A percentile compares a stretch with the other conserved stretches of the same genome.
These are phyloP conservation scores for Endocladia muricata DNA, from an alignment of 31 red algal species.

Conservation along the genomic window DNA sequence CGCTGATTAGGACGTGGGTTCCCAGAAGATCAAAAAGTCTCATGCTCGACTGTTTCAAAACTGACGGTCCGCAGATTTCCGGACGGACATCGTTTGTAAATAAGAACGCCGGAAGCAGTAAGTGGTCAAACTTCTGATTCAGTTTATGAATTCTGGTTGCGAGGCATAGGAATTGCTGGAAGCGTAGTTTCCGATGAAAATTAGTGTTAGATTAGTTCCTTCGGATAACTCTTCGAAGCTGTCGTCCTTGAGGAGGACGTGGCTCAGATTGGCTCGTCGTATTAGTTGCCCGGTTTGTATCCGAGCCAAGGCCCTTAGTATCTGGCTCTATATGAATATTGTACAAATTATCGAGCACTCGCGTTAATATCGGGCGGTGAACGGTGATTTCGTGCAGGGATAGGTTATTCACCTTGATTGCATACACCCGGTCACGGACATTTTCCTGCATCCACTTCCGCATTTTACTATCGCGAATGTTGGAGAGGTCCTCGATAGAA, in stretches of 20 bases:
- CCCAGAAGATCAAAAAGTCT: too few species aligned
- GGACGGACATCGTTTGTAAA: too few species aligned
- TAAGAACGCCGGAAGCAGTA: too few species aligned
- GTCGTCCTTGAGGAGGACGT: slow-evolving; percentile 20
- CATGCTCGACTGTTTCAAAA: too few species aligned
- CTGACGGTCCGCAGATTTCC: too few species aligned
- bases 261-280: slow-evolving; percentile 11
- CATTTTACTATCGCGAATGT: slow-evolving; percentile 81
- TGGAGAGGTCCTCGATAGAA: slow-evolving; percentile 64
- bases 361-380: slow-evolving; percentile 51
- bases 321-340: slow-evolving; percentile 47
- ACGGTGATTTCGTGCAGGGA: slow-evolving; percentile 68
- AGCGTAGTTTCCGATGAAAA: too few species aligned
- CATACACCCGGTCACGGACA: slow-evolving; percentile 52
- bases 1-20: too few species aligned
- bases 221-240: slow-evolving; percentile 52
- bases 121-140: too few species aligned
- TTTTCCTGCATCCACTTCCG: slow-evolving; percentile 69
- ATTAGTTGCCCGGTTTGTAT: slow-evolving; percentile 17
- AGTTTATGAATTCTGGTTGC: too few species aligned
- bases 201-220: slow-evolving; percentile 34
- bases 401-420: slow-evolving; percentile 74
- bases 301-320: slow-evolving; percentile 9
- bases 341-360: slow-evolving; percentile 54
- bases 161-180: too few species aligned